Evolutionary conservation across 75 land plant species (phyloP).

Genomic region (Larix kaempferi): DNA sequence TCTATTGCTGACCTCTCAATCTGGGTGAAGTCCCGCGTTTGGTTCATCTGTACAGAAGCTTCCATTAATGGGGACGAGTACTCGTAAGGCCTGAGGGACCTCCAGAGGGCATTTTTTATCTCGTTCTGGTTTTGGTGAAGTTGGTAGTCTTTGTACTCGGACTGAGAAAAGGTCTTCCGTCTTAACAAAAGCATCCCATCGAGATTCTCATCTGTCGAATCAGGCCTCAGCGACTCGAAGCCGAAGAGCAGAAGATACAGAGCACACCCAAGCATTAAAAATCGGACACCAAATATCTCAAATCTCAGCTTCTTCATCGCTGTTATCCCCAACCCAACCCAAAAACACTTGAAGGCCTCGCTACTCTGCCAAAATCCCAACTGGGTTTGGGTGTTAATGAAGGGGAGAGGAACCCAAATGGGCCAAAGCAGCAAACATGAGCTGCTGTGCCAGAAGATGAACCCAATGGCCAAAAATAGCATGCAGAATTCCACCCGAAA

Average conservation of each 20-base stretch:
- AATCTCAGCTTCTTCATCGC: constrained; percentile 2
- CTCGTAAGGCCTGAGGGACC: not conserved
- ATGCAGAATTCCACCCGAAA: too few relatives aligned
- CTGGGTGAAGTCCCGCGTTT: constrained; percentile 17
- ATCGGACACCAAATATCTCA: not conserved
- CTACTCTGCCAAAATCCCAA: too few relatives aligned
- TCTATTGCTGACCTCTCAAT: constrained; percentile 35
- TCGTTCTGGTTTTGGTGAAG: not conserved
- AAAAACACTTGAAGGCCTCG: not conserved
- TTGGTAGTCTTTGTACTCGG: not conserved
- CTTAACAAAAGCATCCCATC: not conserved
- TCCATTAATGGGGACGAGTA: not conserved
- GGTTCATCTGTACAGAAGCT: not conserved
- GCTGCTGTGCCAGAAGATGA: too few relatives aligned
- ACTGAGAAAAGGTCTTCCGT: not conserved
- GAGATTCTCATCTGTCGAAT: not conserved
- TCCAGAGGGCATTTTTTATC: not conserved
- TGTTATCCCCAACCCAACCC: not conserved
- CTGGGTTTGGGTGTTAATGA: too few relatives aligned
- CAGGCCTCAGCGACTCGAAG: not conserved
- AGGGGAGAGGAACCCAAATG: too few relatives aligned
- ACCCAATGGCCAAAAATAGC: too few relatives aligned
- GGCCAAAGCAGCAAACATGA: too few relatives aligned
- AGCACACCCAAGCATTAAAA: not conserved
- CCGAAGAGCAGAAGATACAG: constrained; percentile 8